Percentiles rank a stretch among this genome's conserved stretches.
These are phyloP conservation scores for Botryosphaeria dothidea DNA, from an alignment of 2,329 filamentous ascomycete genomes.

Conservation along the genomic window DNA sequence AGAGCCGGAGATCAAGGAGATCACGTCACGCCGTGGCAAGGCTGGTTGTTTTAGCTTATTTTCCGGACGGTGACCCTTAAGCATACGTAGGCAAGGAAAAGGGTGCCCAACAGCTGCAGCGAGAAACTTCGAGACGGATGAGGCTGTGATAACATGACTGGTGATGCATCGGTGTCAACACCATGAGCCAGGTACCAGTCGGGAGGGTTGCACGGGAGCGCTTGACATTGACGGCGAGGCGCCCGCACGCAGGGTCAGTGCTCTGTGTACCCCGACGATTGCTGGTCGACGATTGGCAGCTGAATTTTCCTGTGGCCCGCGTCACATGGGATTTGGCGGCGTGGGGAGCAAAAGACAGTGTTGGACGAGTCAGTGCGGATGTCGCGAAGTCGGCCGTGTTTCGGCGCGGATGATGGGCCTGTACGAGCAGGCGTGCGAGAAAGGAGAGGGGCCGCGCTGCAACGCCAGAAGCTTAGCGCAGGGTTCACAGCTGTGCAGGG, in stretches of 20 bases:
- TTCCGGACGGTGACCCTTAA: background rate
- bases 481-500: slow-evolving; percentile 15
- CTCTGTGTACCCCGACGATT: background rate
- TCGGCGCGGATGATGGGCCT: background rate
- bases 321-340: slow-evolving; percentile 15
- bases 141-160: background rate
- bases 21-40: background rate
- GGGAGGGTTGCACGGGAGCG: background rate
- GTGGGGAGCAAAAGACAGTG: slow-evolving; percentile 1
- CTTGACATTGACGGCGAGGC: background rate
- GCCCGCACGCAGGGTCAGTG: background rate
- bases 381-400: slow-evolving; percentile 3
- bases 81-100: background rate
- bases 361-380: slow-evolving; percentile 1
- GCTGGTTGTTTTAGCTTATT: background rate
- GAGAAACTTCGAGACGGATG: background rate
- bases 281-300: background rate
- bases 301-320: slow-evolving; percentile 13
- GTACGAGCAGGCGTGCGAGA: background rate
- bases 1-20: background rate
- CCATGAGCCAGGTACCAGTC: background rate
- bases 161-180: background rate
- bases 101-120: background rate
- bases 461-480: slow-evolving; percentile 1
- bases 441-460: background rate